Evolutionary conservation across 257 asterid species (phyloP).

Genomic region (Solanum bulbocastanum): DNA sequence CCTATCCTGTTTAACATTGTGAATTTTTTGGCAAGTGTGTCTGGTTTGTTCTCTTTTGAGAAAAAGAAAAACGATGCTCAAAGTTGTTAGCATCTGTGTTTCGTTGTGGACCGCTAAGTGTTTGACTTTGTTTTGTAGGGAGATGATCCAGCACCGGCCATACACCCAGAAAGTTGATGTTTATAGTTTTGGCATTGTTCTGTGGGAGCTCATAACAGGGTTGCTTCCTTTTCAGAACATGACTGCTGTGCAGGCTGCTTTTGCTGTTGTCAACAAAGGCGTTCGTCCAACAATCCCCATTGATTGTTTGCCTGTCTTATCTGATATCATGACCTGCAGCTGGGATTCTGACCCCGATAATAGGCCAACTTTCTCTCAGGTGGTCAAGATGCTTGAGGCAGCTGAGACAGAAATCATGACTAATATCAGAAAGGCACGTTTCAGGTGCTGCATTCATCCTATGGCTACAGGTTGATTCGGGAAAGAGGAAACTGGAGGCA

Average conservation of each 20-base stretch:
- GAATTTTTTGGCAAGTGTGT: not conserved
- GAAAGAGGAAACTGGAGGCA: conserved; percentile 4
- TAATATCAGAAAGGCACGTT: conserved; percentile 82
- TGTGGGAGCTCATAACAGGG: conserved; percentile 96
- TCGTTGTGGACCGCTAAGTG: not conserved
- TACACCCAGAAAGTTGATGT: conserved; percentile 96
- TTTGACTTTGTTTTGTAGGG: conserved; percentile 44
- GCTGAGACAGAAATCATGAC: conserved; percentile 89
- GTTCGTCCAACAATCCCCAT: conserved; percentile 79
- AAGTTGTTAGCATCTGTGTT: not conserved
- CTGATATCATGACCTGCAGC: conserved; percentile 87
- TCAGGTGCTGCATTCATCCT: conserved; percentile 92
- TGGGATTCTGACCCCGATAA: conserved; percentile 86
- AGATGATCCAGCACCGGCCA: conserved; percentile 98
- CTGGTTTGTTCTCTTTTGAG: not conserved
- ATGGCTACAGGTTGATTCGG: conserved; percentile 27
- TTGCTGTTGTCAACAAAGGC: conserved; percentile 95
- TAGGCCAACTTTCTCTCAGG: conserved; percentile 74
- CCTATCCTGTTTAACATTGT: not conserved
- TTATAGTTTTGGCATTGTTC: conserved; percentile 93
- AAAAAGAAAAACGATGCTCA: not conserved
- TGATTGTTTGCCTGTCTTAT: conserved; percentile 66
- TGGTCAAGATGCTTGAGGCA: conserved; percentile 82
- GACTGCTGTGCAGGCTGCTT: conserved; percentile 99
- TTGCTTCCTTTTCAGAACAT: conserved; percentile 91